phyloP scores from a whole-genome alignment of 2,329 filamentous ascomycete species.

The Raffaelea arxii region DNA sequence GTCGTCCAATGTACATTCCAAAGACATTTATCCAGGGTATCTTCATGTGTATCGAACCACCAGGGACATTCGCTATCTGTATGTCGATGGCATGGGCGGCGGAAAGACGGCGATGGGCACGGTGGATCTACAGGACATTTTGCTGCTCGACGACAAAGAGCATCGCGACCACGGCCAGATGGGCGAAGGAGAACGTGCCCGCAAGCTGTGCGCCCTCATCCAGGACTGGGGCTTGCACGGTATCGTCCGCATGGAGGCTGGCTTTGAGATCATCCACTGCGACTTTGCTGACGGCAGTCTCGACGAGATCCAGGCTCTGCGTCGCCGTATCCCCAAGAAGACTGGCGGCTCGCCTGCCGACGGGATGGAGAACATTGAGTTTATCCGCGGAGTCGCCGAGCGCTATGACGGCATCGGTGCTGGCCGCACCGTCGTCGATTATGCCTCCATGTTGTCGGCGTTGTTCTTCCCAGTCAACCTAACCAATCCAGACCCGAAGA shows the following conservation, averaged over 20 bases:
- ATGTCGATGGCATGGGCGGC: conserved; percentile 44
- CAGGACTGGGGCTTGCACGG: conserved; percentile 2
- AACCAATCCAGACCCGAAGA: conserved; percentile 3
- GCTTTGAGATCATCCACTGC: conserved; percentile 7
- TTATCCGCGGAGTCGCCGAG: neutral
- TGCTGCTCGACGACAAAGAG: conserved; percentile 20
- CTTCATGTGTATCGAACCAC: conserved; percentile 56
- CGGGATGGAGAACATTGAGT: conserved; percentile 7
- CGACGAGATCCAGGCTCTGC: conserved; percentile 1
- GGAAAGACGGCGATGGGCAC: conserved; percentile 48
- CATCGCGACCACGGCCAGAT: conserved; percentile 1
- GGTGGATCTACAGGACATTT: conserved; percentile 54
- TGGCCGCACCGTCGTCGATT: conserved; percentile 1
- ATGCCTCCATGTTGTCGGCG: conserved; percentile 4
- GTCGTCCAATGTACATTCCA: neutral
- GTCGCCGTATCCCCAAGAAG: no score
- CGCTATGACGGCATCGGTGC: neutral
- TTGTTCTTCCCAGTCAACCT: conserved; percentile 5
- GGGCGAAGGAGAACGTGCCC: conserved; percentile 7
- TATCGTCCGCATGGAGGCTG: conserved; percentile 6
- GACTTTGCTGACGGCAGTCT: conserved; percentile 6
- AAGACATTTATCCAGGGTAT: conserved; percentile 34
- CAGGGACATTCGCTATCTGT: conserved; percentile 49
- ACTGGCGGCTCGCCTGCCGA: no score
- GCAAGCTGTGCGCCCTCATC: neutral